Evolutionary conservation across 2,329 filamentous ascomycete genomes (phyloP).

Genomic region (Fusarium nematophilum): DNA sequence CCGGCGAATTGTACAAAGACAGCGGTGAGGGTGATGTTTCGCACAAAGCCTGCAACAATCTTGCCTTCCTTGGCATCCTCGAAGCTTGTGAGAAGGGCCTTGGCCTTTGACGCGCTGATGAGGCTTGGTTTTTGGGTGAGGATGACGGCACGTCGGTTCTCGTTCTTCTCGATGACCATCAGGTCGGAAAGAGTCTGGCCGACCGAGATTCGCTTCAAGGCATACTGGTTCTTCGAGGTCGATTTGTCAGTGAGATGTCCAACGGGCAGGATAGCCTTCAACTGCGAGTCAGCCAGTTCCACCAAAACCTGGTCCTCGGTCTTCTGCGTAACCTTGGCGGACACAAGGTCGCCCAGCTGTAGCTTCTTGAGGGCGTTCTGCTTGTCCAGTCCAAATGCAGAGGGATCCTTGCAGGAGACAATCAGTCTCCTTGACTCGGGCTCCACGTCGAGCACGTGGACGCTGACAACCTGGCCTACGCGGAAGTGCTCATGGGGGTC

Average conservation of each 20-base stretch:
- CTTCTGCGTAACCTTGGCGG: conserved; percentile 84
- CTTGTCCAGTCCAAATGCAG: conserved; percentile 78
- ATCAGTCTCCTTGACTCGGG: conserved; percentile 76
- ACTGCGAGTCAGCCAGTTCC: conserved; percentile 76
- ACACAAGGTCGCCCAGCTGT: conserved; percentile 78
- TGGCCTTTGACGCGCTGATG: conserved; percentile 77
- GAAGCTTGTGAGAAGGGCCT: conserved; percentile 77
- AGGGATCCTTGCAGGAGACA: conserved; percentile 93
- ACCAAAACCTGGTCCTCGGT: conserved; percentile 80
- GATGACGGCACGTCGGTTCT: conserved; percentile 78
- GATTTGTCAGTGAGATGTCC: conserved; percentile 90
- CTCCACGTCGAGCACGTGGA: conserved; percentile 87
- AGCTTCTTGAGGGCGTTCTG: conserved; percentile 82
- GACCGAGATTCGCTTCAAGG: conserved; percentile 83
- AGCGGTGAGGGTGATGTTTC: conserved; percentile 83
- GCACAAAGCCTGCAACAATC: conserved; percentile 81
- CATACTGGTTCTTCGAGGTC: conserved; percentile 78
- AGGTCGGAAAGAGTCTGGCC: conserved; percentile 86
- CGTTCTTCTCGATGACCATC: conserved; percentile 87
- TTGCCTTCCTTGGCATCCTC: conserved; percentile 77
- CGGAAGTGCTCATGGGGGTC: conserved; percentile 92
- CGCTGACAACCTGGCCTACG: conserved; percentile 88
- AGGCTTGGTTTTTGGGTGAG: conserved; percentile 88
- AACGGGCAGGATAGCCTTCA: conserved; percentile 82
- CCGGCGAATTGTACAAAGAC: conserved; percentile 91